Base-by-base conservation (phyloP, 805 yeast genomes). In the Schwanniomyces sp. region DNA sequence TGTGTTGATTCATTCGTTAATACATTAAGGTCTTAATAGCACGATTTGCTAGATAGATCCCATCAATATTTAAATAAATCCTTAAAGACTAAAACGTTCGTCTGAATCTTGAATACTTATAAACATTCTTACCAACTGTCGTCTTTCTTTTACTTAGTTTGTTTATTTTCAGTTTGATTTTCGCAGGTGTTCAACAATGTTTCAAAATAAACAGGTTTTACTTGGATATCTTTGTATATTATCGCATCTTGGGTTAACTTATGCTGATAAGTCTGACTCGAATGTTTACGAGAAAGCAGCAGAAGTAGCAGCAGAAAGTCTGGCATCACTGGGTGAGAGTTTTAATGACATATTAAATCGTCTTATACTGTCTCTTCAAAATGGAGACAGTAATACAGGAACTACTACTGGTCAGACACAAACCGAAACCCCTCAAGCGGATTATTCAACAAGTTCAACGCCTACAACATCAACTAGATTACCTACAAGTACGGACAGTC, bases 371-470 rank as follows among this genome's bases (percentile, higher is more conserved):
- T 32, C 36, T 32, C 36, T 32, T 14, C 36, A 32, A 5, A 32
- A 32, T 16, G 36, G 36, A 7, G 36, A 32, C 4, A 37, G 27
- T 8, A 37, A 5, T 37, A 2, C 27, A 16, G 26, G 9, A 37
- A 11, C 27, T 9, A 36, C 39, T 8, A 37, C 21, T 16, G 17
- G 34, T 29, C 34, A 29, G n/a, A 6, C 38, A 16, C 38, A 16
- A n/a, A 17, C 37, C 9, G 4, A 26, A 9, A 18, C 34, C 11
- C 7, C 40, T 21, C 39, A 26, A 11, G 24, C 24, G 24, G 24
- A 21, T 21, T 21, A 21, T 21, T 32, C 36, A 8, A 32, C 44
- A 24, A 37, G 30, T 39, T 40, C 50, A 17, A 16, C 44, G 14
- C 28, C 41, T 14, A 28, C 43, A 16, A 30, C 40, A 9, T 12